A percentile compares a stretch with the other conserved stretches of the same genome.
These are phyloP conservation scores for Psilocybe cubensis DNA, from an alignment of 768 basidiomycete genomes.

Conservation along the genomic window DNA sequence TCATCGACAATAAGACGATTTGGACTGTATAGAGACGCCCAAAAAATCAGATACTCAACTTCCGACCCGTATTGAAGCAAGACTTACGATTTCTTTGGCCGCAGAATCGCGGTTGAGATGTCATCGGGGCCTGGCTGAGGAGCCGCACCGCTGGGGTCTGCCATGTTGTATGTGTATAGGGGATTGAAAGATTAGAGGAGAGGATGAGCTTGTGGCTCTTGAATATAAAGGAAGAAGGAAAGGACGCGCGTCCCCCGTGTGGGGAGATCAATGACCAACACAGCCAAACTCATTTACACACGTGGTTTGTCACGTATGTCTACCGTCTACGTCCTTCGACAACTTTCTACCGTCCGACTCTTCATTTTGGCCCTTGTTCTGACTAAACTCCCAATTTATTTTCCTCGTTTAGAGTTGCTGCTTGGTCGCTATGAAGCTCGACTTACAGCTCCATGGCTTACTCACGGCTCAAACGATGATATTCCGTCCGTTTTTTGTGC, in stretches of 20 bases:
- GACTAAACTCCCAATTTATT: neutral
- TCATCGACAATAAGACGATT: conserved; percentile 99
- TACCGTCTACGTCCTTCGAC: conserved; percentile 35
- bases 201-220: conserved; percentile 25
- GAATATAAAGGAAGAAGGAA: conserved; percentile 28
- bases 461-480: no score
- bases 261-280: conserved; percentile 29
- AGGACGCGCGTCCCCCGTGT: conserved; percentile 44
- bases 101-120: conserved; percentile 90
- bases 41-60: conserved; percentile 16
- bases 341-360: conserved; percentile 37
- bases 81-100: conserved; percentile 96
- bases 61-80: conserved; percentile 8
- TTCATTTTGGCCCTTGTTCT: neutral
- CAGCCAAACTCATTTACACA: conserved; percentile 35
- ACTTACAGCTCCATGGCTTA: no score
- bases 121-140: conserved; percentile 89
- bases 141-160: conserved; percentile 83
- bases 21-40: conserved; percentile 58
- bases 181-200: conserved; percentile 23
- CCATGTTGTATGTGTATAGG: conserved; percentile 43
- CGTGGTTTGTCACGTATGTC: conserved; percentile 26
- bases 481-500: no score
- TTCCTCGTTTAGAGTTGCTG: no score
- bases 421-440: no score